These are phyloP conservation scores for Combretum micranthum DNA, from an alignment of 345 rosid species.

Conservation along the genomic window DNA sequence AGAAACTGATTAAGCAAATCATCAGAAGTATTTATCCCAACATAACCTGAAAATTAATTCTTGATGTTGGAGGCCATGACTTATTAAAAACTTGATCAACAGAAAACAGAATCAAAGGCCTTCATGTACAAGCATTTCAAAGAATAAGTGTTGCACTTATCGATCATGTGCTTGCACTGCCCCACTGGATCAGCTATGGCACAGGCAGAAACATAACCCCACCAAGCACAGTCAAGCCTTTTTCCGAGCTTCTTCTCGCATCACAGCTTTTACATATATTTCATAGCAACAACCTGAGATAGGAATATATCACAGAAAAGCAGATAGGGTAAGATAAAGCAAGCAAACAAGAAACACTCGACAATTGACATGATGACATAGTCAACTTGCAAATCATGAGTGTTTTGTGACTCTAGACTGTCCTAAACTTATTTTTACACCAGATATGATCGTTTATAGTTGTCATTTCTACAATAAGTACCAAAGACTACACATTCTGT, in stretches of 20 bases:
- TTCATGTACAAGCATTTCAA: background rate
- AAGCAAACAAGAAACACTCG: too few species aligned
- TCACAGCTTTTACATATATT: constrained; percentile 62
- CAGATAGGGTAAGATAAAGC: too few species aligned
- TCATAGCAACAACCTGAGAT: constrained; percentile 89
- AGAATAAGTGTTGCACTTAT: too few species aligned
- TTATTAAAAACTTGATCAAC: background rate
- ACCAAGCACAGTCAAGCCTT: constrained; percentile 32
- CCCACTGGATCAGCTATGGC: background rate
- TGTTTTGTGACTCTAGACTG: too few species aligned
- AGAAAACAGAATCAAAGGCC: background rate
- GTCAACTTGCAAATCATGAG: too few species aligned
- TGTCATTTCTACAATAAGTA: too few species aligned
- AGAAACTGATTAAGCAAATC: background rate
- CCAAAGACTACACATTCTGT: too few species aligned
- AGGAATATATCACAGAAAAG: background rate
- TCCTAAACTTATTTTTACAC: too few species aligned
- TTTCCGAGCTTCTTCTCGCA: constrained; percentile 68
- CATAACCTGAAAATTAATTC: background rate
- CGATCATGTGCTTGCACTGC: constrained; percentile 11
- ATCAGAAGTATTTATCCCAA: background rate
- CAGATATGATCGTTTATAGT: too few species aligned
- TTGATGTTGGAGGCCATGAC: background rate
- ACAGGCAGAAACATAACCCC: constrained; percentile 6
- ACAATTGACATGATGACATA: too few species aligned